A percentile compares a stretch with the other conserved stretches of the same genome.
These are phyloP conservation scores for Panicum miliaceum DNA, from an alignment of 176 grass and related monocot genomes.

Conservation along the genomic window DNA sequence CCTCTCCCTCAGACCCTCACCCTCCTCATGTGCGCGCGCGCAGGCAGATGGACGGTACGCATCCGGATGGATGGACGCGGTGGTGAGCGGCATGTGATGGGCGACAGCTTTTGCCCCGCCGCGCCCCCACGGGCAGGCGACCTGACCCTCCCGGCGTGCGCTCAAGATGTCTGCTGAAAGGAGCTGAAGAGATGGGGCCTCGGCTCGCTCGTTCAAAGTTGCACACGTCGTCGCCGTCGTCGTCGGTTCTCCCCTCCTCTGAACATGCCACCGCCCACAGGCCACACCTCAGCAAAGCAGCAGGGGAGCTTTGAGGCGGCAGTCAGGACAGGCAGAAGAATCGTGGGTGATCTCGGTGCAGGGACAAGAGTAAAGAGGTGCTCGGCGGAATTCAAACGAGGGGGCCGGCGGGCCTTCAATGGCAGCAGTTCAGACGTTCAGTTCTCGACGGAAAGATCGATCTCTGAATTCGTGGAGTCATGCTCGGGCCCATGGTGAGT, in stretches of 20 bases:
- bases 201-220: slow-evolving; percentile 37
- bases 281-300: background rate
- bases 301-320: background rate
- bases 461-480: background rate
- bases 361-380: slow-evolving; percentile 4
- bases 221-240: slow-evolving; percentile 14
- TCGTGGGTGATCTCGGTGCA: slow-evolving; percentile 29
- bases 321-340: slow-evolving; percentile 30
- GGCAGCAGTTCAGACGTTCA: no score
- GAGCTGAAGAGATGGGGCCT: background rate
- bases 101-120: slow-evolving; percentile 44
- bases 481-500: background rate
- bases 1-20: background rate
- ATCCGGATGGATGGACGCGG: background rate
- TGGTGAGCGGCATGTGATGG: slow-evolving; percentile 60
- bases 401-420: background rate
- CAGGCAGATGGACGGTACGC: background rate
- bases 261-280: slow-evolving; percentile 17
- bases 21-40: slow-evolving; percentile 8
- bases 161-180: slow-evolving; percentile 35
- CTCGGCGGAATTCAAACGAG: background rate
- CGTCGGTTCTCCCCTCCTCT: background rate
- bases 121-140: slow-evolving; percentile 3
- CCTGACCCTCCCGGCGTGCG: slow-evolving; percentile 25
- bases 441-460: background rate